Conservation (phyloP, 441 rosid genomes). For the Populus hybrid region DNA sequence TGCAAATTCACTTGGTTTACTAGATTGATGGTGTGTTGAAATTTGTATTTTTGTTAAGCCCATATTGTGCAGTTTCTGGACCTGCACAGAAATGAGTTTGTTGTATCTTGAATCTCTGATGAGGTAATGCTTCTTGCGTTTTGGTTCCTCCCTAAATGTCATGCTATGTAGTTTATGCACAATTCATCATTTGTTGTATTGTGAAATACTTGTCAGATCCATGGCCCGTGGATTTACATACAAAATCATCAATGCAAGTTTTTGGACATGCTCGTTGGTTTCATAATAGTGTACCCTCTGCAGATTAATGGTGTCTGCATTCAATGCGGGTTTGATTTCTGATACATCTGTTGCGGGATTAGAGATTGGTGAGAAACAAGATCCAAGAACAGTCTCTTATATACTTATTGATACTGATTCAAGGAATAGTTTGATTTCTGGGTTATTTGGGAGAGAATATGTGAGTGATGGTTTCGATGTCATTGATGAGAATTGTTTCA, state of each 20-base stretch:
- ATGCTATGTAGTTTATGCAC: not conserved
- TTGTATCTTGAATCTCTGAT: not conserved
- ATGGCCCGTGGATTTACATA: not conserved
- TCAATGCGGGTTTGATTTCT: conserved; percentile 52
- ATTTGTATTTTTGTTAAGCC: not conserved
- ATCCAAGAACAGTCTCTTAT: conserved; percentile 33
- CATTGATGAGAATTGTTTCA: conserved; percentile 64
- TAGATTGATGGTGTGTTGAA: not conserved
- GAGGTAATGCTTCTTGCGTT: not conserved
- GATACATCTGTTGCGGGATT: conserved; percentile 44
- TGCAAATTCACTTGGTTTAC: conserved; percentile 1
- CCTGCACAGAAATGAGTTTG: not conserved
- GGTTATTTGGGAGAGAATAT: conserved; percentile 71
- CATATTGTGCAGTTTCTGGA: not conserved
- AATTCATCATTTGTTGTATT: not conserved
- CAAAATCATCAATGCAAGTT: not conserved
- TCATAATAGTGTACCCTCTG: conserved; percentile 12
- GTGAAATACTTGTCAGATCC: not conserved
- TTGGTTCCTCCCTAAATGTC: conserved; percentile 5
- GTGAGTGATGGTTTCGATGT: conserved; percentile 77
- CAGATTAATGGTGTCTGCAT: conserved; percentile 84
- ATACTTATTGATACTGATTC: conserved; percentile 35
- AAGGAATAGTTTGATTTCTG: conserved; percentile 53
- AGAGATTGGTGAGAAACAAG: conserved; percentile 40
- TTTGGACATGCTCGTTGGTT: not conserved